Conservation (phyloP, 2,329 filamentous ascomycete species). For the Aspergillus terreus region DNA sequence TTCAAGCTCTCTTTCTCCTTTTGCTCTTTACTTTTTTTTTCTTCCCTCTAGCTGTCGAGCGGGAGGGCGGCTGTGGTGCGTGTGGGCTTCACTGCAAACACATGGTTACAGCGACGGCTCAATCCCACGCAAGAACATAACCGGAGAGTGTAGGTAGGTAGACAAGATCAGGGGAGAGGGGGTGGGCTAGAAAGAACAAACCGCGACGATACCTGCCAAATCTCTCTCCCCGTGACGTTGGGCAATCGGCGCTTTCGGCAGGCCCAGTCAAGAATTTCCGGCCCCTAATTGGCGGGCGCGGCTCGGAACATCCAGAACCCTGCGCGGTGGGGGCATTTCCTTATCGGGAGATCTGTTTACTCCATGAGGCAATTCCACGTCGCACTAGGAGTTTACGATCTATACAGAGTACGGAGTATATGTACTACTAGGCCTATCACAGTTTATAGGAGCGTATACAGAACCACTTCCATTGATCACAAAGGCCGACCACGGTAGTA, state of each 20-base stretch:
- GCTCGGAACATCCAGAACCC: conserved; percentile 17
- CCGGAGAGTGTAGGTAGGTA: not conserved
- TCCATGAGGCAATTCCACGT: not conserved
- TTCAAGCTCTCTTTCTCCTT: not conserved
- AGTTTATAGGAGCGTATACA: too few relatives aligned
- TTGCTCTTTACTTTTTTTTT: conserved; percentile 9
- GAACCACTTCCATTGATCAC: conserved; percentile 4
- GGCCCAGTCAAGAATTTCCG: conserved; percentile 11
- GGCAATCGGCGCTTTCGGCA: conserved; percentile 31
- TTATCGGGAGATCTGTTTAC: conserved; percentile 17
- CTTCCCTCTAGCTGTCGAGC: conserved; percentile 4
- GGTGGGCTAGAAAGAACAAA: not conserved
- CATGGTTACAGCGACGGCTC: conserved; percentile 13
- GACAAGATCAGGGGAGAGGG: not conserved
- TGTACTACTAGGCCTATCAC: too few relatives aligned
- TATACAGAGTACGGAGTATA: too few relatives aligned
- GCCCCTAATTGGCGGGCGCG: conserved; percentile 23
- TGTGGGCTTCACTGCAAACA: conserved; percentile 10
- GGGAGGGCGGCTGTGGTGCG: conserved; percentile 4
- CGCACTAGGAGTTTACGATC: not conserved
- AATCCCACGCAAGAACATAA: conserved; percentile 6
- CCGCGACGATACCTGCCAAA: conserved; percentile 8
- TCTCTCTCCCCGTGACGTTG: conserved; percentile 23
- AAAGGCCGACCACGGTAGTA: conserved; percentile 12
- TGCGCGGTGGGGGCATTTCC: conserved; percentile 12